Evolutionary conservation across 345 rosid species (phyloP), one percentile per base, ranked within the genome.

Genomic region (Eucalyptus decipiens): DNA sequence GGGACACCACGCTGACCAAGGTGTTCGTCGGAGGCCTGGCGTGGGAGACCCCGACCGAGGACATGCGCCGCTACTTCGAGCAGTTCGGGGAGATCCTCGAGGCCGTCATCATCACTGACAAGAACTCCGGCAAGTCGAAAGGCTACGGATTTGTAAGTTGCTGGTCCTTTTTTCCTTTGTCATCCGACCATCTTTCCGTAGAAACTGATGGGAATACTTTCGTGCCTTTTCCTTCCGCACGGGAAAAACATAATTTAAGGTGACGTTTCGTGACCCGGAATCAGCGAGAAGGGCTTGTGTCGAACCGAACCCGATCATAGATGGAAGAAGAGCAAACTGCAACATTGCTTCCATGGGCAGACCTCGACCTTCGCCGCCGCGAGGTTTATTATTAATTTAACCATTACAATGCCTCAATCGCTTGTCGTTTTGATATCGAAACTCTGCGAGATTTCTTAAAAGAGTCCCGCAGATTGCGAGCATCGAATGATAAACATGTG

Each of bases 31-130:
- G 99, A 49, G 99, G 99, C 8, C 92, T 97, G 87, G 98, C 99
- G 30, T 97, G 99, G 99, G 99, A 97, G 94, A 96, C 99, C 47
- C 99, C 96, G 2, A 94, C 99, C 14, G 97, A 95, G 48, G 97
- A 96, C 89, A 94, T 97, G 99, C 96, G 95, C 32, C 92, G 92
- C 85, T 95, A 96, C 92, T 97, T 97, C 69, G 96, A 96, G 88
- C 97, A 94, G 92, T 97, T 97, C 67, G 99, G 99, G 13, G 98
- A 97, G 87, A 97, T 96, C 94, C 98, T 97, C 54, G 99, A 97
- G 93, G 99, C 99, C 72, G 99, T 96, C 90, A 95, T 97, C 89
- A 97, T 97, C 89, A 90, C 92, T 26, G 99, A 97, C 80, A 97
- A 95, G 91, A 93, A 90, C 89, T 95, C 99, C 14, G 98, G 95